These are phyloP conservation scores for Blastocladiella britannica DNA, from an alignment of 192 early-diverging fungal species.

Conservation along the genomic window DNA sequence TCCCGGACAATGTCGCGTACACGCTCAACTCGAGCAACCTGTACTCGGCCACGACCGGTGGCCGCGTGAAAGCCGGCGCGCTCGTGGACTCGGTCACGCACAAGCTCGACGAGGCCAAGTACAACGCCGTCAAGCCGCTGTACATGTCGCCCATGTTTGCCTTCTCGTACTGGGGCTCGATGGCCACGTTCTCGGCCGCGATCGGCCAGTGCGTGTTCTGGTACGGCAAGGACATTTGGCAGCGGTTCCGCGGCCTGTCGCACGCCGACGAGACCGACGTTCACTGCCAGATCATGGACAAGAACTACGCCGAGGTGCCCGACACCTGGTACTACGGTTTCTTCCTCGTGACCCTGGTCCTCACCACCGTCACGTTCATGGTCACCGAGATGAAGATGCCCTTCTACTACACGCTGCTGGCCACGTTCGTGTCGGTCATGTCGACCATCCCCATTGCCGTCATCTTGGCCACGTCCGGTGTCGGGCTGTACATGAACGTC, in stretches of 20 bases:
- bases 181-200: conserved; percentile 25
- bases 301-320: conserved; percentile 45
- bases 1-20: not conserved
- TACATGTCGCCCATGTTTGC: conserved; percentile 26
- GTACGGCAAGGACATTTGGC: conserved; percentile 32
- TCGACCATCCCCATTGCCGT: conserved; percentile 65
- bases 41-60: conserved; percentile 6
- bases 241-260: conserved; percentile 17
- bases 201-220: conserved; percentile 40
- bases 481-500: conserved; percentile 19
- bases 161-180: conserved; percentile 30
- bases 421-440: conserved; percentile 31
- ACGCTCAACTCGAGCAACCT: not conserved
- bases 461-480: conserved; percentile 24
- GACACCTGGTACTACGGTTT: conserved; percentile 31
- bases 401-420: conserved; percentile 33
- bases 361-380: conserved; percentile 25
- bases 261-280: conserved; percentile 32
- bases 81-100: not conserved
- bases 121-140: conserved; percentile 22
- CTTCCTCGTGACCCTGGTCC: conserved; percentile 17
- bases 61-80: conserved; percentile 13
- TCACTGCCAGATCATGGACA: conserved; percentile 46
- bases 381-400: conserved; percentile 39
- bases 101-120: conserved; percentile 16